Percentiles rank a stretch among this genome's conserved stretches.
These are phyloP conservation scores for Tuber magnatum DNA, from an alignment of 495 filamentous ascomycete genomes.

Conservation along the genomic window DNA sequence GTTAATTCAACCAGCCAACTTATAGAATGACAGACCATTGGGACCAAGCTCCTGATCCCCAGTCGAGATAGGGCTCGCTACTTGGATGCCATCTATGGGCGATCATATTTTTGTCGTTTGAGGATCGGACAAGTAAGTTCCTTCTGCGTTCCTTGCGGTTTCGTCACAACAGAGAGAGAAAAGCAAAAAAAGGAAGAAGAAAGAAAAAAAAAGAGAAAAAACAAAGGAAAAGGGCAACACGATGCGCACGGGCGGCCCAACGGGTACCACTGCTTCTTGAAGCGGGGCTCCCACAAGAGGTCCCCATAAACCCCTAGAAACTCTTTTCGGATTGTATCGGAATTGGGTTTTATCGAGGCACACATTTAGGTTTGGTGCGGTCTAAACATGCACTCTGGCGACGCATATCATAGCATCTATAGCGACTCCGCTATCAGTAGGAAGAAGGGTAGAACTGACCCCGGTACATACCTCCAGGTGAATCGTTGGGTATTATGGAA, in stretches of 20 bases:
- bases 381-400: not conserved
- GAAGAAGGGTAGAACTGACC: not conserved
- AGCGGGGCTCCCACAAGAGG: not conserved
- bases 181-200: not conserved
- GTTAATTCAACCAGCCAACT: not conserved
- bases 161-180: not conserved
- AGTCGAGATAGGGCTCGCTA: not conserved
- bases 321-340: not conserved
- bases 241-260: not conserved
- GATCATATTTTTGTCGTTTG: not conserved
- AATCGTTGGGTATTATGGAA: not conserved
- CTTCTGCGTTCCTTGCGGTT: not conserved
- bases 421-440: not conserved
- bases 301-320: not conserved
- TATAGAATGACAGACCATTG: not conserved
- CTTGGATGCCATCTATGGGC: not conserved
- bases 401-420: not conserved
- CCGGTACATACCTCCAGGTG: not conserved
- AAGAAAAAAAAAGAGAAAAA: not conserved
- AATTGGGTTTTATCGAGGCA: not conserved
- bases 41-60: not conserved
- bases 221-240: not conserved
- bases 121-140: slow-evolving; percentile 1
- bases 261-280: not conserved
- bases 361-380: not conserved